These are phyloP conservation scores for Fraxinus platypoda DNA, from an alignment of 305 asterid species.

Conservation along the genomic window DNA sequence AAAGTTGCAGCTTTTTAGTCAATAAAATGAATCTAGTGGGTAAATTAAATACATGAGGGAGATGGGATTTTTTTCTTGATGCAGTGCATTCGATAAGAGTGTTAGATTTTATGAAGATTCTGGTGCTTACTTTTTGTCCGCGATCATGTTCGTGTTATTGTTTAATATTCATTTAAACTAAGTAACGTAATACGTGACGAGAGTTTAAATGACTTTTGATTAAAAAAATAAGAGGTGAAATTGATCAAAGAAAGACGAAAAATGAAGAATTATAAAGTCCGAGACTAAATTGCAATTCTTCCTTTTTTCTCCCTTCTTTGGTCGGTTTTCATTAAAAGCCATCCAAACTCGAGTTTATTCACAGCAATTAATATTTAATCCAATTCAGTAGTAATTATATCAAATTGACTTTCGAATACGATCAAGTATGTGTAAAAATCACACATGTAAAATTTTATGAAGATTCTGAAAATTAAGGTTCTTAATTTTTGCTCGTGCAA, in stretches of 20 bases:
- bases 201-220: background rate
- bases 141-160: background rate
- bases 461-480: background rate
- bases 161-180: background rate
- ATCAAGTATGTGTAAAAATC: background rate
- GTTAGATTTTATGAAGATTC: background rate
- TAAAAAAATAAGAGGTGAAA: background rate
- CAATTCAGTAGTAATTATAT: too few species aligned
- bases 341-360: too few species aligned
- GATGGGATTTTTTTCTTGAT: background rate
- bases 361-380: too few species aligned
- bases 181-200: background rate
- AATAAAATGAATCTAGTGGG: constrained; percentile 13
- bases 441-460: background rate
- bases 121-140: background rate
- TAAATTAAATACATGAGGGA: background rate
- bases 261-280: too few species aligned
- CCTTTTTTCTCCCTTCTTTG: too few species aligned
- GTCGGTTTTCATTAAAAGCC: too few species aligned
- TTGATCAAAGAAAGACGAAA: background rate
- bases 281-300: too few species aligned
- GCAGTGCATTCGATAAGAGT: background rate
- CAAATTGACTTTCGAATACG: too few species aligned
- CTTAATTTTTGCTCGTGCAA: background rate
- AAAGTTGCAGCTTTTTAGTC: background rate